Base-by-base conservation (phyloP, 2,329 filamentous ascomycete genomes). In the Fusarium decemcellulare region DNA sequence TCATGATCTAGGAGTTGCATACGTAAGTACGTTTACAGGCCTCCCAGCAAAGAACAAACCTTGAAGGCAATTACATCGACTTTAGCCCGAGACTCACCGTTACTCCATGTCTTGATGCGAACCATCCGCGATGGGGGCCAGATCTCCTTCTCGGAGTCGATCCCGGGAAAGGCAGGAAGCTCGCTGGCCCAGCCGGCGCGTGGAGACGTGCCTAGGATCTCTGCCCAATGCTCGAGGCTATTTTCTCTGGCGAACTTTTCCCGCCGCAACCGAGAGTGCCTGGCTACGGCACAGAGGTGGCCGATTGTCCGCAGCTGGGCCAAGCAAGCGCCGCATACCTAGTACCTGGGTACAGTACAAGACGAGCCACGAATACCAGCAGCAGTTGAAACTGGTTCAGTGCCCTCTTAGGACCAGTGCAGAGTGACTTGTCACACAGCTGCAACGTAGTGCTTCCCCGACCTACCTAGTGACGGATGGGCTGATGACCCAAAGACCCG, bases 401-500 rank as follows among this genome's bases (percentile, higher is more conserved):
- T 61, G 44, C 62, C 52, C 42, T 52, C 56, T 61, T 58, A 42
- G 56, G 36, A 32, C 48, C 44, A 52, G 63, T 65, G 57, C 63
- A 71, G 59, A 14, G 46, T 68, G 68, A 71, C 66, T 56, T 51
- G 72, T 71, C 72, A 61, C 58, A 53, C 53, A 58, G 53, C 69
- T 75, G 65, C 71, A 75, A 60, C 62, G 42, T 54, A 53, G 50
- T 73, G 68, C 72, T 73, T 75, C 70, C 73, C 71, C 73, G 73
- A 55, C 53, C 63, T 51, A 23, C 23, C 58, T 63, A 48, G 63
- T 62, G 59, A 32, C 36, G 30, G 46, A 52, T 52, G 46, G 40
- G 27, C 67, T 68, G 60, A 62, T 65, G 67, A 65, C 63, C 67
- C 63, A 61, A 68, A 58, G 54, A 36, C 55, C 44, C 43, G 63